These are phyloP conservation scores for Zostera marina DNA, from an alignment of 116 monocot genomes.

Conservation along the genomic window DNA sequence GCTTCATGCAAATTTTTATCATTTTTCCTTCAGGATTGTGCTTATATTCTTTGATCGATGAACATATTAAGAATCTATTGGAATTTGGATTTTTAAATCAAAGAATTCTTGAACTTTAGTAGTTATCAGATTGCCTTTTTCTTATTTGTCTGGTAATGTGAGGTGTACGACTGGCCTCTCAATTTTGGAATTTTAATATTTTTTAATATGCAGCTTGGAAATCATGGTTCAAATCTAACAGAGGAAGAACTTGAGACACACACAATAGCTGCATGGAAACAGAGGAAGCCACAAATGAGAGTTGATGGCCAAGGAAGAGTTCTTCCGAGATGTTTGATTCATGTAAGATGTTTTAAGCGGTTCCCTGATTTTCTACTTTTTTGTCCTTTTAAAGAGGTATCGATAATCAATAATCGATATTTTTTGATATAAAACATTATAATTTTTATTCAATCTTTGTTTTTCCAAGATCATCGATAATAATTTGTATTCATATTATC, in stretches of 20 bases:
- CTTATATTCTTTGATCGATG: too few relatives aligned
- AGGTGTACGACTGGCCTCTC: neutral
- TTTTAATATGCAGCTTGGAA: conserved; percentile 53
- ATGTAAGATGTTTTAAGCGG: neutral
- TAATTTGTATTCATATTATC: too few relatives aligned
- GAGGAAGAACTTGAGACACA: conserved; percentile 92
- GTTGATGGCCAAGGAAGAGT: neutral
- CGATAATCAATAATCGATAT: neutral
- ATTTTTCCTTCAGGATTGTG: too few relatives aligned
- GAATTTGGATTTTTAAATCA: too few relatives aligned
- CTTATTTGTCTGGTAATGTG: neutral
- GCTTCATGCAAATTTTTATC: too few relatives aligned
- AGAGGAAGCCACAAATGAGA: neutral
- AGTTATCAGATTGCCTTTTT: neutral
- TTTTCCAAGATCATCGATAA: too few relatives aligned
- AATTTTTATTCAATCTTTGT: neutral
- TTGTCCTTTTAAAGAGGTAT: neutral
- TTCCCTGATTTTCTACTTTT: neutral
- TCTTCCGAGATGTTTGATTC: neutral
- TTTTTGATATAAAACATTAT: neutral
- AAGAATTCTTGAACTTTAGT: neutral
- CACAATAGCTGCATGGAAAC: conserved; percentile 96
- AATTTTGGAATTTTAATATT: neutral
- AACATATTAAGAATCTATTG: too few relatives aligned
- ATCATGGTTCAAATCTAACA: conserved; percentile 66